phyloP scores from a whole-genome alignment of 2,329 filamentous ascomycete genomes.

The Alternaria gansuensis region DNA sequence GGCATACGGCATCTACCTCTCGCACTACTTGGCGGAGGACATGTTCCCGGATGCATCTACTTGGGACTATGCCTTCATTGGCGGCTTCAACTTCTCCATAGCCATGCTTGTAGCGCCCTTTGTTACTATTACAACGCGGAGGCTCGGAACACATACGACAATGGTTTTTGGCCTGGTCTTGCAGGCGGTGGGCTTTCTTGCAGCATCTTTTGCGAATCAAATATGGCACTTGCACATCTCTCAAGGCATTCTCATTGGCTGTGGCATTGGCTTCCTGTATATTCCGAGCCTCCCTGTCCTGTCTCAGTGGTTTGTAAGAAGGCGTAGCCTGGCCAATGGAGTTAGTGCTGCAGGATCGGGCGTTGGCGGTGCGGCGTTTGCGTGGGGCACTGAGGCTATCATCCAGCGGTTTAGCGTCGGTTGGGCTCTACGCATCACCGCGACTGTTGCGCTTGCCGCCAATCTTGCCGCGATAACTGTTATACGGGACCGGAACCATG shows the following conservation, averaged over 20 bases:
- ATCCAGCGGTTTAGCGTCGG: slow-evolving; percentile 47
- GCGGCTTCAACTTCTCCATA: slow-evolving; percentile 51
- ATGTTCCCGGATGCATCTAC: slow-evolving; percentile 48
- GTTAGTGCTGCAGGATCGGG: slow-evolving; percentile 54
- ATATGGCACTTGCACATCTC: slow-evolving; percentile 56
- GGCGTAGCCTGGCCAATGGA: slow-evolving; percentile 54
- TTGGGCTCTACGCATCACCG: slow-evolving; percentile 57
- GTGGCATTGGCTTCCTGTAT: slow-evolving; percentile 55
- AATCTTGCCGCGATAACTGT: slow-evolving; percentile 43
- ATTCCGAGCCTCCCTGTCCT: slow-evolving; percentile 52
- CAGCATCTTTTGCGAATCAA: slow-evolving; percentile 50
- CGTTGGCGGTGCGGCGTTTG: slow-evolving; percentile 50
- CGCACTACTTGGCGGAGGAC: slow-evolving; percentile 52
- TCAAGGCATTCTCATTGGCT: slow-evolving; percentile 55
- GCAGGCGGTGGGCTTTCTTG: slow-evolving; percentile 50
- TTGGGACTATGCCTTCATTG: slow-evolving; percentile 54
- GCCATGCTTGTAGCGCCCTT: slow-evolving; percentile 50
- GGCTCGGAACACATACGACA: slow-evolving; percentile 35
- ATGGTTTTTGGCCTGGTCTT: slow-evolving; percentile 50
- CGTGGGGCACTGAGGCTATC: slow-evolving; percentile 49
- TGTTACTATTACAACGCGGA: slow-evolving; percentile 42
- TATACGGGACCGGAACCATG: slow-evolving; percentile 48
- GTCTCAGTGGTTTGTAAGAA: slow-evolving; percentile 55
- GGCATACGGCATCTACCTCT: slow-evolving; percentile 56
- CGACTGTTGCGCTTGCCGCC: slow-evolving; percentile 41